Conservation (phyloP, 192 early-diverging fungal genomes). For the Rhizophagus prolifer region DNA sequence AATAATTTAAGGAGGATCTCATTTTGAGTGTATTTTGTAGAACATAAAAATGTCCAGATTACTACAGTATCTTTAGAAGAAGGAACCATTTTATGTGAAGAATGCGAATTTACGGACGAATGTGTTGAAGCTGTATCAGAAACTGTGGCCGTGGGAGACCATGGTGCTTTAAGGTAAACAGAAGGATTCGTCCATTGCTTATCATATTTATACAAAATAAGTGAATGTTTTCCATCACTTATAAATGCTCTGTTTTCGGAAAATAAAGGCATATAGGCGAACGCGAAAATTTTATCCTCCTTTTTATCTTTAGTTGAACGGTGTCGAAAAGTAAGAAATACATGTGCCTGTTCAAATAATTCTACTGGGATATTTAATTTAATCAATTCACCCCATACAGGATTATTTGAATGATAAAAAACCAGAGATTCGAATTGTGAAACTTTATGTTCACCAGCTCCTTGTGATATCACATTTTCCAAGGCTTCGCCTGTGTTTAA, state of each 20-base stretch:
- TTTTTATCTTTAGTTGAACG: slow-evolving; percentile 32
- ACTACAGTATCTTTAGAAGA: slow-evolving; percentile 45
- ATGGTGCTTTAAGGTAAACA: slow-evolving; percentile 53
- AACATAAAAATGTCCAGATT: slow-evolving; percentile 61
- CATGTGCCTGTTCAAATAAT: slow-evolving; percentile 57
- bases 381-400: slow-evolving; percentile 65
- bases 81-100: slow-evolving; percentile 16
- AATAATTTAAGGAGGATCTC: slow-evolving; percentile 61
- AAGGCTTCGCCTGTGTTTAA: slow-evolving; percentile 55
- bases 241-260: slow-evolving; percentile 53
- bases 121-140: slow-evolving; percentile 2
- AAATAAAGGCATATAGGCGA: slow-evolving; percentile 58
- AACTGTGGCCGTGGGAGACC: slow-evolving; percentile 36
- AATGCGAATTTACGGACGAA: slow-evolving; percentile 19
- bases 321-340: slow-evolving; percentile 62
- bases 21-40: slow-evolving; percentile 67
- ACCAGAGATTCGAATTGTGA: slow-evolving; percentile 57
- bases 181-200: slow-evolving; percentile 36
- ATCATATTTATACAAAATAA: slow-evolving; percentile 66
- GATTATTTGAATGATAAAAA: slow-evolving; percentile 58
- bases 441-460: slow-evolving; percentile 35
- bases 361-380: slow-evolving; percentile 57
- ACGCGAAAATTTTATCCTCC: slow-evolving; percentile 57
- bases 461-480: slow-evolving; percentile 52
- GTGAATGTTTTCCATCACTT: slow-evolving; percentile 55